These are phyloP conservation scores for Kwoniella sp. DNA, from an alignment of 768 basidiomycete genomes.

Conservation along the genomic window DNA sequence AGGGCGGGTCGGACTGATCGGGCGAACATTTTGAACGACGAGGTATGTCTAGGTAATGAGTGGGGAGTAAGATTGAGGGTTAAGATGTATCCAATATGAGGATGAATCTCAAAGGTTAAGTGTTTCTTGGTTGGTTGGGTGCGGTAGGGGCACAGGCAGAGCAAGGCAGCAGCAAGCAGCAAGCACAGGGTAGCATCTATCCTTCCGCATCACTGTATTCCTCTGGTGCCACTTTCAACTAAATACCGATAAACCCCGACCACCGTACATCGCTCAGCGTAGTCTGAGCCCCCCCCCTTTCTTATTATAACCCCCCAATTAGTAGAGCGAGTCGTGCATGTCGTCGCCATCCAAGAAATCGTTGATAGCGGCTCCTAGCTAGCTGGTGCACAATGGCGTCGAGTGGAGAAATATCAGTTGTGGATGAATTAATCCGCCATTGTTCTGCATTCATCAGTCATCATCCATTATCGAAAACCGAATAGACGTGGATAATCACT, in stretches of 20 bases:
- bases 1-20: conserved; percentile 65
- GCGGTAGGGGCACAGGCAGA: conserved; percentile 1
- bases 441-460: background rate
- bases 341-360: background rate
- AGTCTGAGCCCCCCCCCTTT: too few relatives aligned
- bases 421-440: background rate
- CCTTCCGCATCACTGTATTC: conserved; percentile 4
- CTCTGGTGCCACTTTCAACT: conserved; percentile 5
- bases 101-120: conserved; percentile 1
- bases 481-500: background rate
- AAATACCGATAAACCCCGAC: conserved; percentile 10
- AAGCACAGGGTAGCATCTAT: background rate
- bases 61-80: conserved; percentile 40
- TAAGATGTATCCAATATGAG: conserved; percentile 57
- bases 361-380: too few relatives aligned
- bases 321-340: background rate
- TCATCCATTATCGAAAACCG: background rate
- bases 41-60: conserved; percentile 25
- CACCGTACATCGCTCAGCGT: background rate
- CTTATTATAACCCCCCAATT: too few relatives aligned
- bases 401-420: background rate
- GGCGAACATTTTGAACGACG: conserved; percentile 58
- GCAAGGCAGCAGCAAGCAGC: too few relatives aligned
- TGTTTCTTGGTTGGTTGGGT: conserved; percentile 10
- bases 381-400: background rate